These are phyloP conservation scores for Hyaloperonospora brassicae DNA, from an alignment of 352 stramenopile genomes.

Conservation along the genomic window DNA sequence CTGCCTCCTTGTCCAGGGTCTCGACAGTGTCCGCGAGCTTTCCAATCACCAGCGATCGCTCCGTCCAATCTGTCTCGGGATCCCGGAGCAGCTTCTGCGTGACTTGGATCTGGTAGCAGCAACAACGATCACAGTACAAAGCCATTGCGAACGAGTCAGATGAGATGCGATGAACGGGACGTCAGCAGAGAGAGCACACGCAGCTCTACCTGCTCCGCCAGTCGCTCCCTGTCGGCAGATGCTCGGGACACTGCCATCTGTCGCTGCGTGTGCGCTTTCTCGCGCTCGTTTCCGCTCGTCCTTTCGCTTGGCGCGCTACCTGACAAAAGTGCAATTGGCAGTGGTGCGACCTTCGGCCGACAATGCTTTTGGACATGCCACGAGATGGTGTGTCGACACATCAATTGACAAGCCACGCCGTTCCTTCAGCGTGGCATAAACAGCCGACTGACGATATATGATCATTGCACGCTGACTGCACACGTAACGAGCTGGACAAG, in stretches of 20 bases:
- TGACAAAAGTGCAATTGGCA: conserved; percentile 3
- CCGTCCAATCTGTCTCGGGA: conserved; percentile 35
- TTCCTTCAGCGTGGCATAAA: too few relatives aligned
- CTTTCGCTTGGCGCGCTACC: conserved; percentile 11
- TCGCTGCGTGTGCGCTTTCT: conserved; percentile 7
- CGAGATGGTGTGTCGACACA: too few relatives aligned
- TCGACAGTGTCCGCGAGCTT: conserved; percentile 46
- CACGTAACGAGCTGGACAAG: background rate
- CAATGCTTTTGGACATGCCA: background rate
- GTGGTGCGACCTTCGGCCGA: conserved; percentile 11
- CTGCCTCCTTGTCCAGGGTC: conserved; percentile 11
- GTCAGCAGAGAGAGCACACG: conserved; percentile 8
- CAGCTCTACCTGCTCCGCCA: conserved; percentile 15
- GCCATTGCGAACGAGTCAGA: conserved; percentile 12
- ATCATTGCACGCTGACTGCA: too few relatives aligned
- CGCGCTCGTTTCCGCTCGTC: conserved; percentile 8
- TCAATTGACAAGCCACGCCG: too few relatives aligned
- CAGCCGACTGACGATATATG: too few relatives aligned
- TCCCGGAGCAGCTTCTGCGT: conserved; percentile 28
- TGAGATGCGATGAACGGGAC: conserved; percentile 1
- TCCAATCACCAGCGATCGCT: conserved; percentile 29
- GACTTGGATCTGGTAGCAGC: conserved; percentile 28
- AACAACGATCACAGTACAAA: conserved; percentile 5
- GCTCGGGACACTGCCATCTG: conserved; percentile 2
- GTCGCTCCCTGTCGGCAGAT: conserved; percentile 19